Evolutionary conservation across 148 eudicot genomes (phyloP).

Genomic region (Linanthus parryae): DNA sequence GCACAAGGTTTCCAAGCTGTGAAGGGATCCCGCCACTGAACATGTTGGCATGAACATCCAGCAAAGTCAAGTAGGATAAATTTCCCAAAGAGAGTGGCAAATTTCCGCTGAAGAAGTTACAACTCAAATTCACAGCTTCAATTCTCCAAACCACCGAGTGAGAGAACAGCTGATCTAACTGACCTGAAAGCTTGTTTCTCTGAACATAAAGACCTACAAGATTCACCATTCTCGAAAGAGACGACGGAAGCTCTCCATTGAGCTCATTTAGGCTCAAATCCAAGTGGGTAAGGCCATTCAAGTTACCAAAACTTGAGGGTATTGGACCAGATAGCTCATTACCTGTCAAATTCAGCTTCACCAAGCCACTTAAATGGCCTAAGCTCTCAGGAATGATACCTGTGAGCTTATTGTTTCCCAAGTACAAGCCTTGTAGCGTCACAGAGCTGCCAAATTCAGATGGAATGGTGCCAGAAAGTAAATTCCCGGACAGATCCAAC

Average conservation of each 20-base stretch:
- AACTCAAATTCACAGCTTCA: constrained; percentile 32
- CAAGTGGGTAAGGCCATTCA: constrained; percentile 40
- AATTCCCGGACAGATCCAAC: constrained; percentile 34
- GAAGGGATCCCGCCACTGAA: constrained; percentile 32
- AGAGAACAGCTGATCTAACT: constrained; percentile 23
- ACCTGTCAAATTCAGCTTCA: constrained; percentile 39
- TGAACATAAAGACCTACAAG: constrained; percentile 41
- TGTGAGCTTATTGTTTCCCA: constrained; percentile 36
- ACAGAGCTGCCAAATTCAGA: constrained; percentile 22
- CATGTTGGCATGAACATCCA: constrained; percentile 43
- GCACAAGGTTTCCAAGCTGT: constrained; percentile 35
- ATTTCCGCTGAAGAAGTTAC: constrained; percentile 24
- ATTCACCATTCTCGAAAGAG: constrained; percentile 36
- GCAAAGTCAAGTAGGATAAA: constrained; percentile 28
- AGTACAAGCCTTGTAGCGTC: constrained; percentile 37
- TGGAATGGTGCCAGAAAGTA: constrained; percentile 32
- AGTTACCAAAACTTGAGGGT: constrained; percentile 29
- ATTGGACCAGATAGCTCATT: constrained; percentile 34
- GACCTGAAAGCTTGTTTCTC: constrained; percentile 33
- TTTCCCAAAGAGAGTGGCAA: constrained; percentile 39
- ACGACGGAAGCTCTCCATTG: constrained; percentile 29
- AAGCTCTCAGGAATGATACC: constrained; percentile 34
- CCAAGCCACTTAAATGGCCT: constrained; percentile 35
- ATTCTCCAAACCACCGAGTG: constrained; percentile 31
- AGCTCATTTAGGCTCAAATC: constrained; percentile 39